phyloP scores from a whole-genome alignment of 2,329 filamentous ascomycete genomes.

The Venturia aucupariae region DNA sequence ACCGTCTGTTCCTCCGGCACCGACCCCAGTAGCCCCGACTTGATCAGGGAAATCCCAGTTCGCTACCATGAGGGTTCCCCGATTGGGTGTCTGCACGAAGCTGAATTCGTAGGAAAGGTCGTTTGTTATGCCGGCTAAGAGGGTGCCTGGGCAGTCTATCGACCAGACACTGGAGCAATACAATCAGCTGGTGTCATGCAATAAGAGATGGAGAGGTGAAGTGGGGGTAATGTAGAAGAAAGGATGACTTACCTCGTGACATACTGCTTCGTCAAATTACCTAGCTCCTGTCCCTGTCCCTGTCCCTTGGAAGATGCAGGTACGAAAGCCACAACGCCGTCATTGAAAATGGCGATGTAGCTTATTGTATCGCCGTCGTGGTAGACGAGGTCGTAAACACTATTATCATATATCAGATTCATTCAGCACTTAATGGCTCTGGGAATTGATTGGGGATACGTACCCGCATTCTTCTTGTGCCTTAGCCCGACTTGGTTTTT shows the following conservation, averaged over 20 bases:
- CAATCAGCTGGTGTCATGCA: not conserved
- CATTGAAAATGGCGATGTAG: constrained; percentile 8
- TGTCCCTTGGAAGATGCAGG: constrained; percentile 4
- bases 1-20: not conserved
- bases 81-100: constrained; percentile 4
- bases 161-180: constrained; percentile 6
- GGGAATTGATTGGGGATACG: not conserved
- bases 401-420: not conserved
- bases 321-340: constrained; percentile 1
- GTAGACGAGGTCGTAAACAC: constrained; percentile 13
- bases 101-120: not conserved
- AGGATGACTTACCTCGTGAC: not conserved
- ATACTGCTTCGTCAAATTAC: not conserved
- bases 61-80: not conserved
- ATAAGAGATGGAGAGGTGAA: not conserved
- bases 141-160: constrained; percentile 9
- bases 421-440: not conserved
- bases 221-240: no score
- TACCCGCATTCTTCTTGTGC: constrained; percentile 10
- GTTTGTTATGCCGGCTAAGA: constrained; percentile 8
- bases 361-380: not conserved
- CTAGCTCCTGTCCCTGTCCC: not conserved
- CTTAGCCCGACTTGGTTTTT: not conserved
- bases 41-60: not conserved
- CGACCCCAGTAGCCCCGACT: not conserved